These are phyloP conservation scores for Trifolium dubium DNA, from an alignment of 306 rosid genomes.

Conservation along the genomic window DNA sequence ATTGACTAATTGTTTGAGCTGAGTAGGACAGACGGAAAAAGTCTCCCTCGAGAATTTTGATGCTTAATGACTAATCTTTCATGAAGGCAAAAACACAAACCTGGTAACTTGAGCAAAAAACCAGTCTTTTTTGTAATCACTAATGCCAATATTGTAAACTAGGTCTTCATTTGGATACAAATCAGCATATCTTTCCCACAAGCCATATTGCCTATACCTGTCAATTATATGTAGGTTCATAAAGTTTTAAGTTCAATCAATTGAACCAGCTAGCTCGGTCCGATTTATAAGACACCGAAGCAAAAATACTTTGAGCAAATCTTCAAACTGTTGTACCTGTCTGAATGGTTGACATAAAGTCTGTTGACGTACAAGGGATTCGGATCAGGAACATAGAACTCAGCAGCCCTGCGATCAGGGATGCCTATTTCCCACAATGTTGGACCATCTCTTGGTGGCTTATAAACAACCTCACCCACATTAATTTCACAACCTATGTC, in stretches of 20 bases:
- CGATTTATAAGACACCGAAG: background rate
- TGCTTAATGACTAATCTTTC: too few species aligned
- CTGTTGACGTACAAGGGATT: constrained; percentile 68
- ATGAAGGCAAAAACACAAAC: constrained; percentile 39
- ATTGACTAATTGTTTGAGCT: background rate
- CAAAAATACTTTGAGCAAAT: background rate
- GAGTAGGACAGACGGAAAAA: background rate
- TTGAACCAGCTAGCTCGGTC: background rate
- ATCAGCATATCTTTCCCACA: constrained; percentile 93
- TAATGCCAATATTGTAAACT: constrained; percentile 66
- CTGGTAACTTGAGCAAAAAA: constrained; percentile 89
- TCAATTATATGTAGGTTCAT: background rate
- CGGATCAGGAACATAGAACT: constrained; percentile 83
- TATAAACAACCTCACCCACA: constrained; percentile 62
- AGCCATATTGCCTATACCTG: constrained; percentile 90
- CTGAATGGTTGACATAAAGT: constrained; percentile 76
- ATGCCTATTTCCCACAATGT: constrained; percentile 94
- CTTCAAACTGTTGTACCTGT: constrained; percentile 52
- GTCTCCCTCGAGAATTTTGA: too few species aligned
- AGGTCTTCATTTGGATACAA: constrained; percentile 71
- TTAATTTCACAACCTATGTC: constrained; percentile 55
- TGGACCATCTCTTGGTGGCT: constrained; percentile 85
- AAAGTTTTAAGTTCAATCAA: background rate
- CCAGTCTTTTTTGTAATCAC: constrained; percentile 82
- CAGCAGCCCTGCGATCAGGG: constrained; percentile 89